Evolutionary conservation across 2,329 filamentous ascomycete genomes (phyloP).

Genomic region (Hypoxylon sp.): DNA sequence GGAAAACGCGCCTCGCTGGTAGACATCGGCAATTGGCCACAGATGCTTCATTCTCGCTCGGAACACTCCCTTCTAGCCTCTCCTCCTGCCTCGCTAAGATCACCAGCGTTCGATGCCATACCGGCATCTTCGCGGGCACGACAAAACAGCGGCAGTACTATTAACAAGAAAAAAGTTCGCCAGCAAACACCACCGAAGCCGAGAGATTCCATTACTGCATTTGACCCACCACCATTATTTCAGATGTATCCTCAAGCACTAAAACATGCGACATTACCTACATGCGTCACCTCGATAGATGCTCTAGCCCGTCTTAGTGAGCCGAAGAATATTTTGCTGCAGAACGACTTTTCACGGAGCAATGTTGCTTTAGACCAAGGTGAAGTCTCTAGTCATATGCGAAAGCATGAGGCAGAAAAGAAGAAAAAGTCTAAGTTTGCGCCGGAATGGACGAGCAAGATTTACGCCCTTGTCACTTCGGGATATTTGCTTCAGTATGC

Average conservation of each 20-base stretch:
- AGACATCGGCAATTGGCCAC: slow-evolving; percentile 56
- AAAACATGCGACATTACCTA: slow-evolving; percentile 75
- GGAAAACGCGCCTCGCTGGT: slow-evolving; percentile 57
- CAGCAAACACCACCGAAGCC: slow-evolving; percentile 20
- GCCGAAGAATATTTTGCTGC: slow-evolving; percentile 54
- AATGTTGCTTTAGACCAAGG: slow-evolving; percentile 36
- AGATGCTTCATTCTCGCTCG: slow-evolving; percentile 49
- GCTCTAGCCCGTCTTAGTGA: slow-evolving; percentile 70
- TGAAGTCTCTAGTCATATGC: slow-evolving; percentile 44
- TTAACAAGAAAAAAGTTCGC: slow-evolving; percentile 30
- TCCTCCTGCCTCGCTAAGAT: slow-evolving; percentile 29
- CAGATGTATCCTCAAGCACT: slow-evolving; percentile 87
- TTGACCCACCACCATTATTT: slow-evolving; percentile 81
- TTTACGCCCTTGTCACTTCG: slow-evolving; percentile 75
- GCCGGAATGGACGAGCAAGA: slow-evolving; percentile 74
- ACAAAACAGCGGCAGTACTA: slow-evolving; percentile 20
- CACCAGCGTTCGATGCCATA: slow-evolving; percentile 20
- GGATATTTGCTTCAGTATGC: slow-evolving; percentile 80
- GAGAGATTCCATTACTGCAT: slow-evolving; percentile 28
- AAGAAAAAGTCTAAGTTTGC: slow-evolving; percentile 58
- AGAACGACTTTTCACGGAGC: slow-evolving; percentile 46
- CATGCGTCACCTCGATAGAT: slow-evolving; percentile 74
- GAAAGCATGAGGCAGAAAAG: slow-evolving; percentile 53
- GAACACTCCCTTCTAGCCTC: slow-evolving; percentile 47
- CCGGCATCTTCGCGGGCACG: slow-evolving; percentile 16